phyloP scores from a whole-genome alignment of 2,329 filamentous ascomycete genomes.

The Colletotrichum viniferum region DNA sequence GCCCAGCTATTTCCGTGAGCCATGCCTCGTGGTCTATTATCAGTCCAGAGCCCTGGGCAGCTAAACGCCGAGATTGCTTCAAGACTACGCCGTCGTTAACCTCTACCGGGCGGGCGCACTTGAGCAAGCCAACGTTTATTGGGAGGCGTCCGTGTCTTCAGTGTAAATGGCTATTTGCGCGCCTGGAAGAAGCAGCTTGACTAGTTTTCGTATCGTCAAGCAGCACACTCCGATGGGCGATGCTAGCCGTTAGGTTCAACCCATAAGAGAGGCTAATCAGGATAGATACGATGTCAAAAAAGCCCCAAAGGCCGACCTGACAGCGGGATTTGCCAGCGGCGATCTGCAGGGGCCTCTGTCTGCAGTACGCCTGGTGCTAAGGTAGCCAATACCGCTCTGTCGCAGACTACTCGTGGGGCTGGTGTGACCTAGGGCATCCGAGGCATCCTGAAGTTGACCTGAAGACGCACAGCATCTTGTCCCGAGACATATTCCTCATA shows the following conservation, averaged over 20 bases:
- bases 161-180: neutral
- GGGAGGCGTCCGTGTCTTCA: neutral
- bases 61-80: neutral
- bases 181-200: neutral
- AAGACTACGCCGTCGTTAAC: neutral
- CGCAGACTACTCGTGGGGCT: neutral
- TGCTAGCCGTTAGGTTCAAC: neutral
- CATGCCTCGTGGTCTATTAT: neutral
- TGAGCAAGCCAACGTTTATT: neutral
- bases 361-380: neutral
- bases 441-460: neutral
- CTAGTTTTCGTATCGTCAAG: neutral
- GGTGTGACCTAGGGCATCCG: neutral
- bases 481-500: neutral
- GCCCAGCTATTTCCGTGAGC: neutral
- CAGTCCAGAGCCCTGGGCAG: neutral
- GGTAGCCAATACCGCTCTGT: neutral
- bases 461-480: neutral
- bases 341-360: neutral
- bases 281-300: neutral
- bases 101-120: neutral
- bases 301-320: neutral
- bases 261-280: neutral
- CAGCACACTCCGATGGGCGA: neutral
- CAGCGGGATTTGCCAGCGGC: neutral